Base-by-base conservation (phyloP, 805 yeast genomes). In the Suhomyces vadensis region DNA sequence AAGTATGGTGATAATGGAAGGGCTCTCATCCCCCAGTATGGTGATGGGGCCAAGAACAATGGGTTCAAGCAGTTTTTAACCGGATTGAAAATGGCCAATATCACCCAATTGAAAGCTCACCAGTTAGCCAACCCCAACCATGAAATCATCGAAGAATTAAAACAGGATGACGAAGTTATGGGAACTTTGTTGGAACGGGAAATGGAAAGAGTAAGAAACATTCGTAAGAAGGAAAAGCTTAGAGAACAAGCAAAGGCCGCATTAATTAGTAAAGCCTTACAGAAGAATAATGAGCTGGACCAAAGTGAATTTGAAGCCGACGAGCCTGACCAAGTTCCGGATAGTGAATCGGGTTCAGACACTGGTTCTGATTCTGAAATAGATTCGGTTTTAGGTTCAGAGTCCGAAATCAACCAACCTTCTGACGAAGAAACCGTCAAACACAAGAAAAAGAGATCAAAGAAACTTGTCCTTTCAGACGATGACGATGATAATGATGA, bases 171-270 rank as follows among this genome's bases (percentile, higher is more conserved):
- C 35, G 75, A 69, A 37, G 63, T 64, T 20, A 69, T 71, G 75
- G 74, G 71, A 5, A 58, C 66, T 8, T 59, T 72, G 33, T 64
- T 80, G 51, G 78, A 78, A 50, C 67, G 76, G 45, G 82, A 78
- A 54, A 71, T 77, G 48, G 73, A 73, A 44, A 68, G 82, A 50
- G 77, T 67, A 11, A 59, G 70, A 40, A 67, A 67, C 14, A 68
- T 78, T 23, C 67, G 79, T 36, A 67, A 65, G 49, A 61, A 65
- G 44, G 79, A 75, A 48, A 69, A 65, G 50, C 42, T 65, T 17
- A 55, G 57, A 56, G 73, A 58, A 56, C 67, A 49, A 55, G 79
- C 66, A 5, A 64, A 62, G 35, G 42, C 53, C 39, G 71, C 70
- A 3, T 54, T 67, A 42, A 35, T 62, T n/a, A 55, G 55, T 6